These are phyloP conservation scores for Uronychia setigera DNA, from an alignment of 73 alveolate species.

Conservation along the genomic window DNA sequence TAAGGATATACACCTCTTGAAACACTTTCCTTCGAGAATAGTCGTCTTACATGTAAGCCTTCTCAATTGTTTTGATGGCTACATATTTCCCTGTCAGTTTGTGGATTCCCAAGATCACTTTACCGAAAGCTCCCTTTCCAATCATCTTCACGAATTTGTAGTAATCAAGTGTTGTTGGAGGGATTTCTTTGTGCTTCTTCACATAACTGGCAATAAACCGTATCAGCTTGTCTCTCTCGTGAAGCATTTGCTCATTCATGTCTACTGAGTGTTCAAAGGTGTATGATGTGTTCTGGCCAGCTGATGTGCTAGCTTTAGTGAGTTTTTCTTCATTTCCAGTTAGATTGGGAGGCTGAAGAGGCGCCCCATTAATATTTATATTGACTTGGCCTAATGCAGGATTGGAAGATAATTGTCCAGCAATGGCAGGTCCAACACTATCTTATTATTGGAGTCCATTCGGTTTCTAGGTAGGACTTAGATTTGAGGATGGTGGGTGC, in stretches of 20 bases:
- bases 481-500: no score
- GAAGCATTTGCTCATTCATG: constrained; percentile 24
- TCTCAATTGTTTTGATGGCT: constrained; percentile 84
- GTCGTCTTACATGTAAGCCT: constrained; percentile 81
- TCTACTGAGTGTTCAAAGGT: constrained; percentile 6
- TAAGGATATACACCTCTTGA: constrained; percentile 70
- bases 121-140: constrained; percentile 87
- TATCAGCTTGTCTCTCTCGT: constrained; percentile 39
- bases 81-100: constrained; percentile 82
- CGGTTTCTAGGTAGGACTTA: no score
- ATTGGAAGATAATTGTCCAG: no score
- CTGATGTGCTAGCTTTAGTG: not conserved
- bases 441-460: no score
- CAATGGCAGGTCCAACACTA: no score
- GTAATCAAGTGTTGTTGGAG: constrained; percentile 62
- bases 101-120: constrained; percentile 80
- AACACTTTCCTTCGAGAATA: constrained; percentile 91
- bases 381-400: no score
- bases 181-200: constrained; percentile 54
- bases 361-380: no score
- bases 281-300: not conserved
- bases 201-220: constrained; percentile 32
- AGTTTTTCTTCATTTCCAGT: not conserved
- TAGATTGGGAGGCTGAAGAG: no score
- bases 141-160: constrained; percentile 66